Evolutionary conservation across 2,329 filamentous ascomycete genomes (phyloP).

Genomic region (Amauroascus niger): DNA sequence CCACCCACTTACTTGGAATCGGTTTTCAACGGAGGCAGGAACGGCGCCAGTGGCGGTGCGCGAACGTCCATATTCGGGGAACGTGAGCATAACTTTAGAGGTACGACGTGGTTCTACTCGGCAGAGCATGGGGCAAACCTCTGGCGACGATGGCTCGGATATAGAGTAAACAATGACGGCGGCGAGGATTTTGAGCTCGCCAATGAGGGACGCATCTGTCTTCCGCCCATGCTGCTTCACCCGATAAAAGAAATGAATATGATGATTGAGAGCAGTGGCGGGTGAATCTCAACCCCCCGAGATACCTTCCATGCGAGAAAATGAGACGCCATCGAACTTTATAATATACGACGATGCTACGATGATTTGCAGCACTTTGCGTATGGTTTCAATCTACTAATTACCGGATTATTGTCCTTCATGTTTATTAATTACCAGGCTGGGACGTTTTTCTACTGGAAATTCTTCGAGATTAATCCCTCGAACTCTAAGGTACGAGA

Average conservation of each 20-base stretch:
- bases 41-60: constrained; percentile 64
- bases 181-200: constrained; percentile 65
- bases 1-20: constrained; percentile 65
- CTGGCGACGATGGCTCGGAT: constrained; percentile 77
- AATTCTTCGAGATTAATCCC: background rate
- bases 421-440: too few relatives aligned
- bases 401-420: background rate
- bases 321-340: background rate
- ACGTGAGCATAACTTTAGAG: constrained; percentile 77
- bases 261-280: constrained; percentile 29
- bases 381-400: background rate
- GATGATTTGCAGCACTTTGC: background rate
- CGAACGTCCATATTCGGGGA: constrained; percentile 68
- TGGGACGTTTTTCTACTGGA: too few relatives aligned
- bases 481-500: background rate
- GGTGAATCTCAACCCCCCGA: background rate
- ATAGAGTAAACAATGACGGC: constrained; percentile 63
- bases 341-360: background rate
- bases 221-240: constrained; percentile 82
- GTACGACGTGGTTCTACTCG: constrained; percentile 87
- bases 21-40: constrained; percentile 69
- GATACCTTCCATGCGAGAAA: background rate
- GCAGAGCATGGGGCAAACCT: constrained; percentile 70
- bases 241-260: constrained; percentile 68
- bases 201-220: constrained; percentile 77